These are phyloP conservation scores for Aspergillus funiculosus DNA, from an alignment of 495 filamentous ascomycete genomes.

Conservation along the genomic window DNA sequence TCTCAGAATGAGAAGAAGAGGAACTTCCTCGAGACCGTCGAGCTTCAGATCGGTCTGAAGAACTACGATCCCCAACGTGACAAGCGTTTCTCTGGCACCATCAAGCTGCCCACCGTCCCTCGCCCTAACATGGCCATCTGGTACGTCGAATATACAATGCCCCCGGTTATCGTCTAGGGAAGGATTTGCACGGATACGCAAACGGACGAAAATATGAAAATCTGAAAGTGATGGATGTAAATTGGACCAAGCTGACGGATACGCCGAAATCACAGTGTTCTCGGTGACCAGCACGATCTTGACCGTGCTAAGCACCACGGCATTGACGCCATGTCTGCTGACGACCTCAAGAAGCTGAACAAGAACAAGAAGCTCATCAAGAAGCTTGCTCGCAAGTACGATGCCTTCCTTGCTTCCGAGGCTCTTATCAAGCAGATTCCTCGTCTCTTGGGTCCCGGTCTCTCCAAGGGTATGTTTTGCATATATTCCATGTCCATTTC, in stretches of 20 bases:
- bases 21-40: conserved; percentile 92
- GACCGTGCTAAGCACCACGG: conserved; percentile 98
- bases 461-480: conserved; percentile 76
- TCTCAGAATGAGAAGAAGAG: conserved; percentile 97
- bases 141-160: conserved; percentile 44
- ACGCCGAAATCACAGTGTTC: conserved; percentile 52
- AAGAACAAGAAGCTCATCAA: conserved; percentile 99
- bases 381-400: conserved; percentile 99
- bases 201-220: neutral
- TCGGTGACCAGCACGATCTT: conserved; percentile 99
- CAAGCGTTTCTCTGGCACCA: conserved; percentile 99
- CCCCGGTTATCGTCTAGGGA: neutral
- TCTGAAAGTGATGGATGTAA: neutral
- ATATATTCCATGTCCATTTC: neutral
- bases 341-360: conserved; percentile 99
- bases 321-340: conserved; percentile 92
- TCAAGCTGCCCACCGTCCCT: conserved; percentile 84
- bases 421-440: conserved; percentile 98
- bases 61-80: conserved; percentile 99
- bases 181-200: neutral
- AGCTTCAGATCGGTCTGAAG: conserved; percentile 98
- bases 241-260: too few relatives aligned
- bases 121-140: conserved; percentile 94
- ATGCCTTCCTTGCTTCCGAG: conserved; percentile 96
- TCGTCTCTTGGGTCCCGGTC: conserved; percentile 96